A percentile compares a stretch with the other conserved stretches of the same genome.
phyloP scores from a whole-genome alignment of 1,139 yeast genomes.

The Hanseniaspora uvarum region DNA sequence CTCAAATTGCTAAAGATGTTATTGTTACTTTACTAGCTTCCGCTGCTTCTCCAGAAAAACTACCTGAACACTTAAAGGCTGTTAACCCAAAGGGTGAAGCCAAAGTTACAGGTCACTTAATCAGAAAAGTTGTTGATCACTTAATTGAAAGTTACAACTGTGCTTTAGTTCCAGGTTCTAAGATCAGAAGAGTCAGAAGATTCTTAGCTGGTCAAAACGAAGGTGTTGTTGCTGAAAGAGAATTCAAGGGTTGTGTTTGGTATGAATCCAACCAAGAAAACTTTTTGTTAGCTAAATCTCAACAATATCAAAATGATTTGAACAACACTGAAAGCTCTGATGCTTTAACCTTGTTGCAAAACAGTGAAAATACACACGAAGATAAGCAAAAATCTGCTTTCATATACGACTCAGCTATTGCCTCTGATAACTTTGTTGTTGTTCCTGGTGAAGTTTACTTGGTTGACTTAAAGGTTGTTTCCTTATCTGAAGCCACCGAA shows the following conservation, averaged over 20 bases:
- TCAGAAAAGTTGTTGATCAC: slow-evolving; percentile 67
- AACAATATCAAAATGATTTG: slow-evolving; percentile 17
- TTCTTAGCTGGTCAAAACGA: slow-evolving; percentile 94
- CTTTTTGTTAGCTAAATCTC: slow-evolving; percentile 37
- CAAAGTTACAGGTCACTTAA: slow-evolving; percentile 52
- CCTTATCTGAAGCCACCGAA: slow-evolving; percentile 44
- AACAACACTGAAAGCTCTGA: slow-evolving; percentile 19
- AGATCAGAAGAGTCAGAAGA: slow-evolving; percentile 81
- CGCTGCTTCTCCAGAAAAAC: slow-evolving; percentile 62
- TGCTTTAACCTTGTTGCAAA: slow-evolving; percentile 35
- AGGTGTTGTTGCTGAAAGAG: slow-evolving; percentile 81
- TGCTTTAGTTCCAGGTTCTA: slow-evolving; percentile 80
- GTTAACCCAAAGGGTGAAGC: slow-evolving; percentile 26
- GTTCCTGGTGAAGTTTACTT: slow-evolving; percentile 77
- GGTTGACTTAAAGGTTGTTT: slow-evolving; percentile 72
- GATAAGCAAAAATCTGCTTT: slow-evolving; percentile 30
- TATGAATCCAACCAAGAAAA: slow-evolving; percentile 71
- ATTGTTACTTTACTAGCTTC: slow-evolving; percentile 65
- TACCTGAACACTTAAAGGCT: slow-evolving; percentile 40
- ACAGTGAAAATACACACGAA: slow-evolving; percentile 33
- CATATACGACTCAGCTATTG: slow-evolving; percentile 39
- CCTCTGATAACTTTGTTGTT: slow-evolving; percentile 67
- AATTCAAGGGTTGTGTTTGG: slow-evolving; percentile 90
- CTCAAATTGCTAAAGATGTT: slow-evolving; percentile 80
- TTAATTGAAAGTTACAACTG: slow-evolving; percentile 75